Percentiles rank a stretch among this genome's conserved stretches.
Conservation (phyloP, 176 grass and related monocot species). For the Aegilops tauschii region DNA sequence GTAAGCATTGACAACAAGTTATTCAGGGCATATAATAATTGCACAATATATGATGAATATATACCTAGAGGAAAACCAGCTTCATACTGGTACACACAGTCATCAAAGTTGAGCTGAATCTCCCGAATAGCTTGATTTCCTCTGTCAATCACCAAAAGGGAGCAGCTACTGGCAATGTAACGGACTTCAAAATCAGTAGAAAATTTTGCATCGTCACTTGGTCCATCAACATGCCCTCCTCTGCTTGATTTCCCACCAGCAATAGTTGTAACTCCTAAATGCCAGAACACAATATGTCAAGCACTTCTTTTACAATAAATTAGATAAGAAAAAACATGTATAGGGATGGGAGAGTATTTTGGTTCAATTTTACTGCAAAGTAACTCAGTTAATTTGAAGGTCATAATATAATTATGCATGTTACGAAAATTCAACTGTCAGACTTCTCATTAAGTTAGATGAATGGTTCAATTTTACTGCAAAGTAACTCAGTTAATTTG, state of each 20-base stretch:
- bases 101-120: constrained; percentile 84
- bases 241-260: constrained; percentile 83
- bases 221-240: constrained; percentile 87
- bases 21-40: constrained; percentile 21
- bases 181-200: constrained; percentile 96
- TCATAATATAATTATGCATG: neutral
- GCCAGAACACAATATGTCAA: constrained; percentile 29
- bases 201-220: constrained; percentile 87
- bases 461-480: neutral
- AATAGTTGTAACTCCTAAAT: constrained; percentile 91
- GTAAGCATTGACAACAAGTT: neutral
- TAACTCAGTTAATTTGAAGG: constrained; percentile 1
- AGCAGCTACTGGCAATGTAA: constrained; percentile 89
- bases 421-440: neutral
- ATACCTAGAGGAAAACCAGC: constrained; percentile 82
- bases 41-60: neutral
- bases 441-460: neutral
- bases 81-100: constrained; percentile 85
- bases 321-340: neutral
- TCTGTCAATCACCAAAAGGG: constrained; percentile 92
- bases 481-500: constrained; percentile 4
- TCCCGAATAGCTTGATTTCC: constrained; percentile 92
- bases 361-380: neutral
- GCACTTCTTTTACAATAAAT: neutral
- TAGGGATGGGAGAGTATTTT: neutral